Conservation (phyloP, 805 yeast species). For the Ogataea philodendri region DNA sequence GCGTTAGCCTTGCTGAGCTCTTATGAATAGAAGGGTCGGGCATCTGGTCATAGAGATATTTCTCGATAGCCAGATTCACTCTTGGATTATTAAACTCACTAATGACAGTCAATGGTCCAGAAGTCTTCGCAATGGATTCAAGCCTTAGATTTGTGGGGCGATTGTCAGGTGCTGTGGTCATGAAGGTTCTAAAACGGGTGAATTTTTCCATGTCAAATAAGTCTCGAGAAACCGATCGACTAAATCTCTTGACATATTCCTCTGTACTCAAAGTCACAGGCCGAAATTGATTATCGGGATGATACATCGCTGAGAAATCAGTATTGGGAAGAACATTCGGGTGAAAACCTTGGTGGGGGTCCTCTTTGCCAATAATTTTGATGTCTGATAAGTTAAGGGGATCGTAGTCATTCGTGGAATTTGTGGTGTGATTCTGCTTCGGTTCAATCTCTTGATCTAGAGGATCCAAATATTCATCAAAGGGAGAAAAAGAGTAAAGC, state of each 20-base stretch:
- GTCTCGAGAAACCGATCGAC: too few relatives aligned
- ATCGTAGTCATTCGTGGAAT: constrained; percentile 2
- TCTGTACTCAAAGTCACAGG: constrained; percentile 27
- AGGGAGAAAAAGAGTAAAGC: constrained; percentile 18
- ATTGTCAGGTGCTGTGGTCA: constrained; percentile 11
- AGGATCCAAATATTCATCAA: constrained; percentile 16
- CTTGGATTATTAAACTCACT: constrained; percentile 65
- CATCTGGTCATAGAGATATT: constrained; percentile 64
- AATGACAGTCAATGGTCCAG: constrained; percentile 52
- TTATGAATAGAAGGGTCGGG: constrained; percentile 40
- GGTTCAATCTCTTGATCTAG: constrained; percentile 26
- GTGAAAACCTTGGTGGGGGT: not conserved
- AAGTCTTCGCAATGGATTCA: constrained; percentile 13
- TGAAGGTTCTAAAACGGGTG: constrained; percentile 14
- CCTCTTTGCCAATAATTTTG: constrained; percentile 10
- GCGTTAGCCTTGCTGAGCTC: constrained; percentile 53
- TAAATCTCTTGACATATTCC: constrained; percentile 18
- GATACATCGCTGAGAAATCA: not conserved
- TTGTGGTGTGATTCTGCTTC: constrained; percentile 22
- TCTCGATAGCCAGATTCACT: constrained; percentile 78
- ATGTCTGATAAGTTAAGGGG: constrained; percentile 28
- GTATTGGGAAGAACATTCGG: not conserved
- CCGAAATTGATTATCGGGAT: constrained; percentile 1
- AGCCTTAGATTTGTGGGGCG: constrained; percentile 16
- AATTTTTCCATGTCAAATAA: constrained; percentile 9